Evolutionary conservation across 179 eudicot species (phyloP).

Genomic region (Sideroxylon spinosum): DNA sequence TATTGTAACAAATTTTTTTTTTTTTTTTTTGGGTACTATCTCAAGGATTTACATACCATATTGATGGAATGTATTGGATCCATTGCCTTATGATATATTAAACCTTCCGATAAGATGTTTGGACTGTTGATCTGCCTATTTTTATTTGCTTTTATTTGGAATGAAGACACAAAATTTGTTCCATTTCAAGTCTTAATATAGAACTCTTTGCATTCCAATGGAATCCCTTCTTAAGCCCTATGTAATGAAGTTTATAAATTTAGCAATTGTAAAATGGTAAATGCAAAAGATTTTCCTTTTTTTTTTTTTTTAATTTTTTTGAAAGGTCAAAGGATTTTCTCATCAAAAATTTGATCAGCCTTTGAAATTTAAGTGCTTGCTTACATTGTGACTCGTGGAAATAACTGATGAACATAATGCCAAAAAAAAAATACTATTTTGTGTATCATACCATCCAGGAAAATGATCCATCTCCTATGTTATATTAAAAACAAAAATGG

Average conservation of each 20-base stretch:
- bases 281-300: neutral
- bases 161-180: neutral
- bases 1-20: too few species aligned
- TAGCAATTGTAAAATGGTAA: neutral
- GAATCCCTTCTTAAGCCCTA: neutral
- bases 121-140: conserved; percentile 3
- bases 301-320: too few species aligned
- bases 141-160: neutral
- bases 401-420: too few species aligned
- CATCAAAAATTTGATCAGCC: neutral
- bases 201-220: neutral
- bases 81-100: neutral
- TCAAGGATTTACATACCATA: too few species aligned
- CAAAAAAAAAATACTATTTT: neutral
- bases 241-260: neutral
- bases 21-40: too few species aligned
- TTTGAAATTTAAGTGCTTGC: neutral
- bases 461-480: neutral
- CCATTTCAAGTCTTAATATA: neutral
- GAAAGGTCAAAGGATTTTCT: too few species aligned
- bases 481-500: neutral
- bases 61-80: neutral
- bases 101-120: neutral
- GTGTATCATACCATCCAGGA: neutral
- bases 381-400: neutral